Evolutionary conservation across 2,329 filamentous ascomycete species (phyloP), one percentile per base, ranked within the genome.

Genomic region (Cladobotryum protrusum): DNA sequence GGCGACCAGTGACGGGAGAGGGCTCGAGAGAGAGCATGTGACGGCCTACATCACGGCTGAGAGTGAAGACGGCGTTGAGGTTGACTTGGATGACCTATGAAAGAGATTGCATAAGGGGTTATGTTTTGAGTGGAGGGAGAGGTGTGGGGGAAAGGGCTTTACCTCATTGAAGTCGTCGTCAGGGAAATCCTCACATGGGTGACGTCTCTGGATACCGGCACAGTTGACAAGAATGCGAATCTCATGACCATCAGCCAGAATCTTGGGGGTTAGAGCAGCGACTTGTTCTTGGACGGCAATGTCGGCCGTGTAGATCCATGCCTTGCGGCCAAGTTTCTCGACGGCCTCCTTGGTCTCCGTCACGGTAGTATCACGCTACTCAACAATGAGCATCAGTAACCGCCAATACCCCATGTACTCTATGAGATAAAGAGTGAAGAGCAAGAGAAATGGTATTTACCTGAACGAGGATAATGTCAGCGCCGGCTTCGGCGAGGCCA

Each of bases 171-270:
- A 95, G 71, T 93, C 87, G 41, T 73, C 70, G 63, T 86, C 81
- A 0, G 88, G 88, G 63, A 95, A 95, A 52, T 78, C 67, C 59
- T 89, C 81, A 40, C 85, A 82, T 0, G 87, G 81, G 66, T 93
- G 86, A 13, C 89, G 78, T 54, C 83, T 78, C 68, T 95, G 90
- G 63, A 95, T 91, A 20, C 90, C 90, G 15, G 87, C 90, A 70
- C 87, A 92, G 72, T 91, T 95, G 59, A 95, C 72, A 7, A 95
- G 79, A 61, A 95, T 87, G 62, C 87, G 79, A 55, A 95, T 81
- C 62, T 81, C 63, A 63, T 83, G 76, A 44, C 78, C 78, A 61
- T 83, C 80, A 39, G 73, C 69, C n/a, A 87, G 72, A 49, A 90
- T 67, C 17, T 70, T 69, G 19, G 83, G 79, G 1, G 82, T 71